Evolutionary conservation across 257 asterid species (phyloP), one percentile per base, ranked within the genome.

Genomic region (Primulina eburnea): DNA sequence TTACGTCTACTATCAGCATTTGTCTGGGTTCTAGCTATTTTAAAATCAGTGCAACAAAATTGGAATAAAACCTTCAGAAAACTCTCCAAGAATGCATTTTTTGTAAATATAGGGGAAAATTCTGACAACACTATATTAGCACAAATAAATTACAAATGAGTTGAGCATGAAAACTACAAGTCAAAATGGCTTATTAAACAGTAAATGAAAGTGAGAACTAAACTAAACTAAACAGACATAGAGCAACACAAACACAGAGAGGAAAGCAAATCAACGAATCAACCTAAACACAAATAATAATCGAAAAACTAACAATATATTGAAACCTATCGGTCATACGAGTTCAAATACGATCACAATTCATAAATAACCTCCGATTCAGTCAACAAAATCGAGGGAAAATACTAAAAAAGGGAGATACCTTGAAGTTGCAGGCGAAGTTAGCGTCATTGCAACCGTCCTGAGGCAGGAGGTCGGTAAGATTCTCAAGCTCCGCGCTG

Each of bases 401-500:
- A 12, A 43, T 0, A 16, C 0, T 4, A 17, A 64, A 29, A 35
- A 6, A 35, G 8, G 2, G 62, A 16, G 14, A 30, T 69, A 87
- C 97, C 92, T 92, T 89, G 81, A 87, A 80, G 84, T 79, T 75
- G 85, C 76, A 92, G 40, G 85, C 60, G 89, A 86, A 82, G 86
- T 77, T 82, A 65, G 89, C 86, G 73, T 92, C 92, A 69, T 84
- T 84, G 62, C 89, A 85, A 24, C 97, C 97, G 66, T 79, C 97
- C 55, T 84, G 87, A 63, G 96, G 97, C 85, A 86, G 95, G 75
- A 92, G 88, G 56, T 81, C 73, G 40, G 93, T 83, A 72, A 92
- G 85, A 72, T 84, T 92, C 56, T 92, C 97, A 75, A 92, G 88
- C 58, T 92, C 96, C 40, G 92, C 96, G 40, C 78, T 74, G 78